phyloP scores from a whole-genome alignment of 2,329 filamentous ascomycete genomes.

The Mycosphaerelloides madeirae region DNA sequence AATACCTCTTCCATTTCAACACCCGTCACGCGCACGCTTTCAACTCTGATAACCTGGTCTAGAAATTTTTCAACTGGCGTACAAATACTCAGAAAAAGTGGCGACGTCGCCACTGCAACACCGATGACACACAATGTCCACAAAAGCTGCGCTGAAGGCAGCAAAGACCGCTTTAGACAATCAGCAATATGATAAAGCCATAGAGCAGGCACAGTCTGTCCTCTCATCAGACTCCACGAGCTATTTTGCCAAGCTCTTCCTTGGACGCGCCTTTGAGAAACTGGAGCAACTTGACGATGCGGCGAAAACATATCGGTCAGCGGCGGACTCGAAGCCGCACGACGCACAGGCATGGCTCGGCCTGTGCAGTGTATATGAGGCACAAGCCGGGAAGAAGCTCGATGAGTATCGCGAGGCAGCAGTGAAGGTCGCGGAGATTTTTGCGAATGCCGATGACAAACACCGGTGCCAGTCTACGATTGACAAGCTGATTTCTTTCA shows the following conservation, averaged over 20 bases:
- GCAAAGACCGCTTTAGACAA: slow-evolving; percentile 73
- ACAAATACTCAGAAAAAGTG: too few species aligned
- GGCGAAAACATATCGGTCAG: slow-evolving; percentile 69
- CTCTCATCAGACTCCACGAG: slow-evolving; percentile 69
- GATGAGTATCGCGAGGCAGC: slow-evolving; percentile 70
- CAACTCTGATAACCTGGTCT: too few species aligned
- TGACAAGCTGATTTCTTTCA: slow-evolving; percentile 73
- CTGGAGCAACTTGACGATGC: slow-evolving; percentile 66
- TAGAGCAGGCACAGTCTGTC: slow-evolving; percentile 63
- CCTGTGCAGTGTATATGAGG: slow-evolving; percentile 78
- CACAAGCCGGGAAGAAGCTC: slow-evolving; percentile 54
- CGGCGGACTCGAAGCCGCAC: slow-evolving; percentile 64
- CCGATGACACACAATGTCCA: slow-evolving; percentile 33
- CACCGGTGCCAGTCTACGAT: slow-evolving; percentile 60
- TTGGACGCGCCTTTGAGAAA: slow-evolving; percentile 80
- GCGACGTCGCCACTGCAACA: background rate
- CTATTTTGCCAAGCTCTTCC: slow-evolving; percentile 83
- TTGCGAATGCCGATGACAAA: slow-evolving; percentile 59
- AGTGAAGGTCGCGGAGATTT: slow-evolving; percentile 69
- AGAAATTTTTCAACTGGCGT: too few species aligned
- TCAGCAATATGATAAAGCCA: slow-evolving; percentile 72
- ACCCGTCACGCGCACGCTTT: too few species aligned
- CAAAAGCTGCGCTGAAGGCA: slow-evolving; percentile 63
- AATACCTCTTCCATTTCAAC: too few species aligned
- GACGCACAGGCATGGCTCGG: slow-evolving; percentile 91